Evolutionary conservation across 2,329 filamentous ascomycete genomes (phyloP), one percentile per base, ranked within the genome.

Genomic region (Fusarium acutatum): DNA sequence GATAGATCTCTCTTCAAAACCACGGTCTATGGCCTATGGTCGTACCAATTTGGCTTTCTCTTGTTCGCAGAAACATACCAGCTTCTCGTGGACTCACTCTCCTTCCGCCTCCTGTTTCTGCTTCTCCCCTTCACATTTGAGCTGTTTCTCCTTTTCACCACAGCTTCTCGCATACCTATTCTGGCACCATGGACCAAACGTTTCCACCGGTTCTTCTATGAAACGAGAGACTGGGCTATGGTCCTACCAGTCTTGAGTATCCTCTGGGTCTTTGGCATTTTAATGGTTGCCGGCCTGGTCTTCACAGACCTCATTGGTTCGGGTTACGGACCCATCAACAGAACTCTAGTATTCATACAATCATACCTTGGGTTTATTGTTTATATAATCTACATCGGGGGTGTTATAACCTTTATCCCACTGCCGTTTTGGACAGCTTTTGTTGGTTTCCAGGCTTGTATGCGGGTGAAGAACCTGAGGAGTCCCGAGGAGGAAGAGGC

Each of bases 101-200:
- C 34, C 5, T 32, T 14, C 13, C 46, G 17, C 37, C 20, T 70
- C 26, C 20, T 65, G 13, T 26, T 68, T 11, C 47, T 63, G 24
- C 40, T 75, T 46, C 26, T 67, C 24, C 40, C 69, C 6, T 47
- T 74, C 30, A 49, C 46, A 12, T 47, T 78, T 18, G 65, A 75
- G 46, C 35, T 60, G 14, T 78, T 78, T 35, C 72, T 78, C 38
- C 46, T 78, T n/a, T 67, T 75, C 58, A 78, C 77, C 13, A 56
- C 60, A n/a, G 71, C 71, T 18, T 68, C 69, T 6, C 71, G 71
- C 46, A 56, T 77, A 26, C 59, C 66, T 18, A 12, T 35, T 5
- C 24, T 62, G 11, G 40, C 60, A 10, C 40, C 30, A 11, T 20
- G 47, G 24, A 64, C 67, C 3, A 60, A 28, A 11, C 47, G 53